phyloP scores from a whole-genome alignment of 176 grass and related monocot genomes.

The Themeda triandra region DNA sequence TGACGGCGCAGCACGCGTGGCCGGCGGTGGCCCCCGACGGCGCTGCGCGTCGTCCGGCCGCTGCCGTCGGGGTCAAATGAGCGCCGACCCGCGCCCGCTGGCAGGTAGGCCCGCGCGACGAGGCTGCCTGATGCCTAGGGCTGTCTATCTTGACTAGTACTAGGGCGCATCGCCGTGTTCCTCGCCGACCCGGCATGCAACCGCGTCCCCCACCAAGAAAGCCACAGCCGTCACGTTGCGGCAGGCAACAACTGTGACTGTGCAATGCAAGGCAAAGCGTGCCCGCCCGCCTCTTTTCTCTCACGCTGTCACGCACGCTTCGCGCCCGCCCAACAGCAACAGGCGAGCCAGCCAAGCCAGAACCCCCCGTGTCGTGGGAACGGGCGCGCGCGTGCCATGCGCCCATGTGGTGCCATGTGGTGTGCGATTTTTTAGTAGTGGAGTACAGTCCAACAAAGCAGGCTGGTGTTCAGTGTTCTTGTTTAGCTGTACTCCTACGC shows the following conservation, averaged over 20 bases:
- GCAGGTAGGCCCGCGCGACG: background rate
- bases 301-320: background rate
- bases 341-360: background rate
- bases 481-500: too few relatives aligned
- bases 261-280: too few relatives aligned
- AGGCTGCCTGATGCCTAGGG: background rate
- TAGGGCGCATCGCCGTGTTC: constrained; percentile 20
- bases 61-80: background rate
- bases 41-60: too few relatives aligned
- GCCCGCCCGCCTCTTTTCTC: background rate
- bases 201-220: too few relatives aligned
- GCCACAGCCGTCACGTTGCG: too few relatives aligned
- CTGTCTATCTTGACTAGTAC: background rate
- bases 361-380: background rate
- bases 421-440: background rate
- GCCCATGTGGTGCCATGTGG: background rate
- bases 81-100: background rate
- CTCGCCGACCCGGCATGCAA: constrained; percentile 42
- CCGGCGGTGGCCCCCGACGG: background rate
- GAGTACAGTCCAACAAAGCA: background rate
- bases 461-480: background rate
- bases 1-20: background rate
- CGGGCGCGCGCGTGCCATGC: background rate
- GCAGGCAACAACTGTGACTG: too few relatives aligned
- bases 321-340: background rate